A percentile compares a stretch with the other conserved stretches of the same genome.
These are phyloP conservation scores for Camellia japonica DNA, from an alignment of 148 eudicot genomes.

Conservation along the genomic window DNA sequence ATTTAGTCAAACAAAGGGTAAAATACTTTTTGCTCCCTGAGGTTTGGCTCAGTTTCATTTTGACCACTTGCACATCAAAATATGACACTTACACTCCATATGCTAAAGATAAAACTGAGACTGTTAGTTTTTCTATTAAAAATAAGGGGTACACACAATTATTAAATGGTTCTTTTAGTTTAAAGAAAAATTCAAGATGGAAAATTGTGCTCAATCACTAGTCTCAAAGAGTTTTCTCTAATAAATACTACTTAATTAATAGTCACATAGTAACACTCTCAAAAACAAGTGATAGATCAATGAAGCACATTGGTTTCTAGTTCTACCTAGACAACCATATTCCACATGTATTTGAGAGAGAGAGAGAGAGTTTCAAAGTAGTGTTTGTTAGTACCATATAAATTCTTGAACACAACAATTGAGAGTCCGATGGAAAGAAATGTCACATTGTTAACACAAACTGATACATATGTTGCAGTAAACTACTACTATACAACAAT, in stretches of 20 bases:
- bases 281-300: neutral
- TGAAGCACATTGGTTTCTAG: neutral
- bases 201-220: too few relatives aligned
- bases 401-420: neutral
- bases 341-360: neutral
- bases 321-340: conserved; percentile 1
- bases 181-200: too few relatives aligned
- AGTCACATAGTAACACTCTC: neutral
- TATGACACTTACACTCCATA: too few relatives aligned
- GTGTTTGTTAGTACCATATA: neutral
- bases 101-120: too few relatives aligned
- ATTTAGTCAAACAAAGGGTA: too few relatives aligned
- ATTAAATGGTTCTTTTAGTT: too few relatives aligned
- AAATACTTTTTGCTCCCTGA: too few relatives aligned
- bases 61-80: too few relatives aligned
- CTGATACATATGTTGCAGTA: neutral
- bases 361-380: neutral
- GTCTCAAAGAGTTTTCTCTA: neutral
- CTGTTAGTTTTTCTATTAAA: too few relatives aligned
- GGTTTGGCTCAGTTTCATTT: too few relatives aligned
- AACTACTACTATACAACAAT: neutral
- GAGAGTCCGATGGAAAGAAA: neutral
- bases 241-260: neutral
- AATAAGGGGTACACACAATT: too few relatives aligned
- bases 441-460: neutral